These are phyloP conservation scores for Aspergillus novoparasiticus DNA, from an alignment of 2,329 filamentous ascomycete species.

Conservation along the genomic window DNA sequence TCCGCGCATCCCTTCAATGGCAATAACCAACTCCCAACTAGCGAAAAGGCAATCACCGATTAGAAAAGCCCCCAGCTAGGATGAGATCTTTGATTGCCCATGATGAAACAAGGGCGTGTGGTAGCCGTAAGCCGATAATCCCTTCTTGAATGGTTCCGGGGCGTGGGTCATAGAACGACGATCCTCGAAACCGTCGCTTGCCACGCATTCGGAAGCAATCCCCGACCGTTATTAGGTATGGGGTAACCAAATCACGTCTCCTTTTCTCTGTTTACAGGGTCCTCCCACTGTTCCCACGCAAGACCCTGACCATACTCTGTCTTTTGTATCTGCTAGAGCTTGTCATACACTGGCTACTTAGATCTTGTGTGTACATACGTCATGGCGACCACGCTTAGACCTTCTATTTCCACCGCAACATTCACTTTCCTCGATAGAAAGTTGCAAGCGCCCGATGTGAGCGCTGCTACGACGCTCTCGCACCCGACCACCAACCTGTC, in stretches of 20 bases:
- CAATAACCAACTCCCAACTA: background rate
- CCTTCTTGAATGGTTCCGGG: conserved; percentile 17
- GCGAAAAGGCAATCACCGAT: background rate
- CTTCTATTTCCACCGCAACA: conserved; percentile 15
- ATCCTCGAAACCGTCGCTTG: conserved; percentile 8
- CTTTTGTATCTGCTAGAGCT: background rate
- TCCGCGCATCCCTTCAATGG: background rate
- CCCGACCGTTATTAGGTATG: conserved; percentile 16
- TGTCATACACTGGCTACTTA: background rate
- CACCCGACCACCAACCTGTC: conserved; percentile 12
- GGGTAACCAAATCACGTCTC: conserved; percentile 8
- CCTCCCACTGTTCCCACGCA: background rate
- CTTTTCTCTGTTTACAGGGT: background rate
- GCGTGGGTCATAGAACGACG: conserved; percentile 9
- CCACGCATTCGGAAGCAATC: conserved; percentile 10
- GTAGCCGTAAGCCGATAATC: conserved; percentile 11
- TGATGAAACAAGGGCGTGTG: background rate
- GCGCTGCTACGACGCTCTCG: conserved; percentile 15
- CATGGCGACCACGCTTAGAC: background rate
- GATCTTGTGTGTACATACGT: background rate
- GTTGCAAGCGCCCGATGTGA: conserved; percentile 19
- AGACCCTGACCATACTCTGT: background rate
- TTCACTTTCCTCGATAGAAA: conserved; percentile 28
- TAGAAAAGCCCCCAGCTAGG: too few relatives aligned
- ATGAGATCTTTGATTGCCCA: background rate